Base-by-base conservation (phyloP, 805 yeast species). In the Zygosaccharomyces gambellarensis region DNA sequence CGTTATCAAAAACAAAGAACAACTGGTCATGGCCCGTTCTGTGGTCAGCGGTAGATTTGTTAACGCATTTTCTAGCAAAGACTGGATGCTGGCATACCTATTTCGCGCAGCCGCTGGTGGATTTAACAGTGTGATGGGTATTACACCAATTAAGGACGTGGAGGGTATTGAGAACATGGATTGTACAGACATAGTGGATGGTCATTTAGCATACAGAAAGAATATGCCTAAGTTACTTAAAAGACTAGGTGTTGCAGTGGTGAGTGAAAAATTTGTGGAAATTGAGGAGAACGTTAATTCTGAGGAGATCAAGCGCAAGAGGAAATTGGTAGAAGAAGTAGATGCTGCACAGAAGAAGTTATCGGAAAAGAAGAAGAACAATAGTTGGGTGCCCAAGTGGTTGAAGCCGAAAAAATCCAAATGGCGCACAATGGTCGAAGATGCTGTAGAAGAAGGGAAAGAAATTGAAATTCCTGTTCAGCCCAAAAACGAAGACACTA, bases 21-120 rank as follows among this genome's bases (percentile, higher is more conserved):
- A 90, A 62, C 68, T 90, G 49, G 81, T 85, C 0, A 68, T 84
- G 56, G 94, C 90, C 0, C 75, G 94, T 52, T 81, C 95, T 0
- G 92, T 87, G 23, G 96, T 94, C 1, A 83, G 95, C 60, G 98
- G 98, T 0, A 75, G 82, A 44, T 90, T 88, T 62, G 81, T 94
- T 28, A 94, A 89, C 67, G 98, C 97, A 0, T 94, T 81, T 65
- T 87, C 97, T 2, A 79, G 82, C 55, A 89, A 86, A 59, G 99
- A 94, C 71, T 94, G 99, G 99, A 85, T 94, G 56, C 74, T 94
- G 48, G 98, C 98, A 0, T 94, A 94, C 67, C 70, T 94, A 28
- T 94, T 92, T 71, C 77, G 99, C 56, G 99, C 98, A 1, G 90
- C 98, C 0, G 82, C 94, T 51, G 97, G 98, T 51, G 98, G 98